Conservation (phyloP, 176 grass and related monocot genomes). For the Olyra latifolia region DNA sequence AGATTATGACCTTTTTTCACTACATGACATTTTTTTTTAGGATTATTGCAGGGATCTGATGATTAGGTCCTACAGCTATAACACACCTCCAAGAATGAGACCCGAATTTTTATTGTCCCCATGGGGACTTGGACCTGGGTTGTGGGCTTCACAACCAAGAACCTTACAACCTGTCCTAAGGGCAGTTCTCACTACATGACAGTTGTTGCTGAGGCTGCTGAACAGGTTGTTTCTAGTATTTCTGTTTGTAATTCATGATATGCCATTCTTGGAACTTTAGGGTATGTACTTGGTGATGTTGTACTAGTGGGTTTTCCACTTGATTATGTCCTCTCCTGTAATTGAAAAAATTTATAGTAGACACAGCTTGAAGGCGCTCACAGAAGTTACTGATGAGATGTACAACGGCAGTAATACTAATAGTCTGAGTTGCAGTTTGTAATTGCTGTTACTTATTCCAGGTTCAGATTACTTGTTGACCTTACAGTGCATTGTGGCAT, state of each 20-base stretch:
- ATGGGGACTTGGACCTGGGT: too few species aligned
- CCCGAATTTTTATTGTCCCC: too few species aligned
- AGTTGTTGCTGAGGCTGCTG: constrained; percentile 15
- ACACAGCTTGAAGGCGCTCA: constrained; percentile 49
- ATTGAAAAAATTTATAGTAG: constrained; percentile 50
- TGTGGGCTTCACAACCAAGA: too few species aligned
- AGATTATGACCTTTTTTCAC: constrained; percentile 94
- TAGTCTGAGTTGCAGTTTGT: constrained; percentile 39
- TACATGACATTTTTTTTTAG: too few species aligned
- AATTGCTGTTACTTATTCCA: constrained; percentile 36
- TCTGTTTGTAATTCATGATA: constrained; percentile 49
- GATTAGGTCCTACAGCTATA: too few species aligned
- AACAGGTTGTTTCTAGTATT: constrained; percentile 48
- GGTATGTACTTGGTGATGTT: constrained; percentile 36
- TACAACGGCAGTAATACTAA: constrained; percentile 31
- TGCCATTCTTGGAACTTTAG: constrained; percentile 50
- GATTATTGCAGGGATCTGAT: too few species aligned
- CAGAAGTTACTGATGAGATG: constrained; percentile 43
- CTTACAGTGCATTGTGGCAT: constrained; percentile 5
- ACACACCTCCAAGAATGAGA: too few species aligned
- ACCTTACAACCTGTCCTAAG: too few species aligned
- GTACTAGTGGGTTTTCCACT: constrained; percentile 44
- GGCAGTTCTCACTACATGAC: too few species aligned
- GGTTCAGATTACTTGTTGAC: constrained; percentile 27
- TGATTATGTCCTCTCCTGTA: constrained; percentile 37